Base-by-base conservation (phyloP, 2,329 filamentous ascomycete species). In the Zopfia rhizophila region DNA sequence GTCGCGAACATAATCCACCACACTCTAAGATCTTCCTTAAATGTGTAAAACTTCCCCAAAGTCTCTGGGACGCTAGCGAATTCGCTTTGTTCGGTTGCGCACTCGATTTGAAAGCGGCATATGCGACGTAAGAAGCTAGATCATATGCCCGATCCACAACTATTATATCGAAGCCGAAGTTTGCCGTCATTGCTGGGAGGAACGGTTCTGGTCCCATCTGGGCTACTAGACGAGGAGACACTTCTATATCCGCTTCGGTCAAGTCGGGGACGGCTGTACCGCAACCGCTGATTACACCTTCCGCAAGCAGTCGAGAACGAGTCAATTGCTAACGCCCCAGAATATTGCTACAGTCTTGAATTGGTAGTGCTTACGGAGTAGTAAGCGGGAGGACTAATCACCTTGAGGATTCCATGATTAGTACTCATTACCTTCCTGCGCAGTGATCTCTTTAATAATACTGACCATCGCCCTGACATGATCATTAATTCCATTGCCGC, bases 11-110 rank as follows among this genome's bases (percentile, higher is more conserved):
- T 1, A 70, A 52, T 0, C 55, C 74, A 10, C 79, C 80, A 14
- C 80, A 83, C 51, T 82, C 80, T 62, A 82, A 70, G 8, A 82
- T 78, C 65, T 84, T 82, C 6, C 80, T 81, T 77, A 83, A 80
- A 52, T 82, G 78, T 5, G 68, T 67, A 22, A 75, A 74, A n/a
- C n/a, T n/a, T n/a, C n/a, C n/a, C n/a, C n/a, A n/a, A n/a, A n/a
- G 12, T 3, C 24, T 21, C 28, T 54, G 47, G 11, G 36, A 41
- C n/a, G 32, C 27, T 3, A 32, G 33, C 3, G 35, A 31, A 3
- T 41, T 13, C 2, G 52, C n/a, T 8, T 35, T 22, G 6, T 51
- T 22, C 1, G 29, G 17, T 2, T 27, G n/a, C n/a, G n/a, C n/a
- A n/a, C n/a, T n/a, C 3, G 48, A 29, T 1, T 41, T 32, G 32